Conservation (phyloP, 371 early-diverging fungal genomes). For the Mucor saturninus region DNA sequence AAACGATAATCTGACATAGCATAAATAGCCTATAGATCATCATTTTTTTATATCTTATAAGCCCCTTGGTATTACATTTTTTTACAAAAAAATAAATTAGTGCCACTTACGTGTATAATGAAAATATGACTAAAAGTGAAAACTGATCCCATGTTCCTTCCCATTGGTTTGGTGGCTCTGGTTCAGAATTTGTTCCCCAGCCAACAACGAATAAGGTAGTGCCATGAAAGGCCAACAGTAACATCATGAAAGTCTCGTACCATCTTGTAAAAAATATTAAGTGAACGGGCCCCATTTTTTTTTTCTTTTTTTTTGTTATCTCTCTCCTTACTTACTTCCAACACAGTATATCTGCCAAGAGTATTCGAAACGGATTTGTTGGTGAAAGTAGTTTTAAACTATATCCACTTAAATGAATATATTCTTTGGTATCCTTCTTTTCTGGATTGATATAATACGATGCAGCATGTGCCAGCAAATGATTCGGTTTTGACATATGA, state of each 20-base stretch:
- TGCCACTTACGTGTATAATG: constrained; percentile 58
- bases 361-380: constrained; percentile 30
- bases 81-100: neutral
- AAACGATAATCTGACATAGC: constrained; percentile 57
- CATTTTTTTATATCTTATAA: constrained; percentile 3
- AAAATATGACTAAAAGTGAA: constrained; percentile 58
- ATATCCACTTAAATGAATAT: constrained; percentile 30
- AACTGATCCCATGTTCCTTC: constrained; percentile 62
- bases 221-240: constrained; percentile 57
- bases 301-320: constrained; percentile 1
- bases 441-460: constrained; percentile 12
- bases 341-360: constrained; percentile 29
- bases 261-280: constrained; percentile 45
- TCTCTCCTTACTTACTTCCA: constrained; percentile 34
- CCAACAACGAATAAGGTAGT: constrained; percentile 48
- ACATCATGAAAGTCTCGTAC: constrained; percentile 59
- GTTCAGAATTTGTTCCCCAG: constrained; percentile 42
- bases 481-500: neutral
- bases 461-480: neutral
- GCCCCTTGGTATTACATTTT: neutral
- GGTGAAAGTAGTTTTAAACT: constrained; percentile 37
- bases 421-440: constrained; percentile 8
- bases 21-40: constrained; percentile 39
- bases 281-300: neutral
- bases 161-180: constrained; percentile 48